Conservation (phyloP, 768 basidiomycete genomes). For the Hortiboletus campestris region DNA sequence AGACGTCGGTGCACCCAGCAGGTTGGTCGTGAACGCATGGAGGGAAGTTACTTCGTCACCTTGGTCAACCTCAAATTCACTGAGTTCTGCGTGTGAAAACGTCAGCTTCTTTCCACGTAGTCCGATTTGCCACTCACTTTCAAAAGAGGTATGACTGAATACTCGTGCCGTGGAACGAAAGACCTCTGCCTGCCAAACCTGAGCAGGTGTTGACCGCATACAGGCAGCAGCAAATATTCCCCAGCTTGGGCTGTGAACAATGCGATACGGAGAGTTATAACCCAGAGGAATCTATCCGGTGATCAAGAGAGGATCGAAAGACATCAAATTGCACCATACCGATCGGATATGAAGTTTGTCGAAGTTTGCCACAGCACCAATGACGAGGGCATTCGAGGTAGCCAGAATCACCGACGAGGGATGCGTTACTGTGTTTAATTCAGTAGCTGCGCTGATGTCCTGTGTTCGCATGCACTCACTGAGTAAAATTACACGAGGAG, state of each 20-base stretch:
- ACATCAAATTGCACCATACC: constrained; percentile 38
- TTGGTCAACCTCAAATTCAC: constrained; percentile 29
- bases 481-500: neutral
- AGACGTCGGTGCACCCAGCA: constrained; percentile 32
- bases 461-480: constrained; percentile 19
- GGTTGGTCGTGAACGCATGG: constrained; percentile 30
- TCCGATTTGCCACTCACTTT: constrained; percentile 43
- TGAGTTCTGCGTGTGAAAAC: constrained; percentile 18
- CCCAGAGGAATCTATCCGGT: constrained; percentile 63
- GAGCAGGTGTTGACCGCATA: constrained; percentile 48
- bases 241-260: constrained; percentile 55
- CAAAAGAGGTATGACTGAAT: constrained; percentile 62
- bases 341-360: constrained; percentile 81
- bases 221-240: constrained; percentile 69
- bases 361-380: constrained; percentile 66
- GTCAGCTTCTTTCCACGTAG: neutral
- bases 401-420: constrained; percentile 58
- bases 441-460: constrained; percentile 53
- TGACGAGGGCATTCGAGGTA: constrained; percentile 49
- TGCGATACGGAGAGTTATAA: constrained; percentile 63
- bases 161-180: constrained; percentile 60
- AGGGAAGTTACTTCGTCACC: constrained; percentile 67
- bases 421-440: constrained; percentile 49
- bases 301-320: neutral
- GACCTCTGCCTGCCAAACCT: constrained; percentile 49